Conservation (phyloP, 257 asterid species). For the Scutellaria minor region DNA sequence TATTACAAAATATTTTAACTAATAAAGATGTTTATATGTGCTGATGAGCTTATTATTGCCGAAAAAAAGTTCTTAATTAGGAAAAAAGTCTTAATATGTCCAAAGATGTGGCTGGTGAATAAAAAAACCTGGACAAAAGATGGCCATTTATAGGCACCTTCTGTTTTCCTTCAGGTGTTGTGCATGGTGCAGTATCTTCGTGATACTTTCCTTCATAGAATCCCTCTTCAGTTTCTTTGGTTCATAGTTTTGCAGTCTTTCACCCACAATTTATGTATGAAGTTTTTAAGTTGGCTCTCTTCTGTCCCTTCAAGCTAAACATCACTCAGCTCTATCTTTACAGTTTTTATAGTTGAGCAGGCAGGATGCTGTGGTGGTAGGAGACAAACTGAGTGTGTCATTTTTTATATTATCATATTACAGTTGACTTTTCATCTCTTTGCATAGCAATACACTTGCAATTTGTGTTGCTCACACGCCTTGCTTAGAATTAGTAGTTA, state of each 20-base stretch:
- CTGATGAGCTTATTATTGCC: constrained; percentile 11
- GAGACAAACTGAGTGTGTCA: too few species aligned
- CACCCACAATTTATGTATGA: too few species aligned
- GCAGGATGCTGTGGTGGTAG: too few species aligned
- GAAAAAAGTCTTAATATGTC: not conserved
- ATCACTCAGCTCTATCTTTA: too few species aligned
- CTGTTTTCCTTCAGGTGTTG: constrained; percentile 1
- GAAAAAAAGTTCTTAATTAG: not conserved
- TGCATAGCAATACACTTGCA: too few species aligned
- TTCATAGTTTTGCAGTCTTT: not conserved
- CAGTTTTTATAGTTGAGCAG: too few species aligned
- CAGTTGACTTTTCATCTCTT: too few species aligned
- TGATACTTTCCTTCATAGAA: not conserved
- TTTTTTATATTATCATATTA: too few species aligned
- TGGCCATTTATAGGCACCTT: constrained; percentile 11
- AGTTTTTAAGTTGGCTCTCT: too few species aligned
- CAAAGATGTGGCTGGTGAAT: constrained; percentile 6
- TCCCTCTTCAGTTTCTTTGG: not conserved
- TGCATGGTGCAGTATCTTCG: constrained; percentile 1
- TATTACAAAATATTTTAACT: constrained; percentile 8
- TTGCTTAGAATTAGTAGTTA: too few species aligned
- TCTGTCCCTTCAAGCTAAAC: too few species aligned
- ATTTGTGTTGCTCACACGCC: too few species aligned
- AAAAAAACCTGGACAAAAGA: not conserved
- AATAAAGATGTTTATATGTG: constrained; percentile 19